Evolutionary conservation across 1,139 yeast genomes (phyloP).

Genomic region (Geotrichum siamense): DNA sequence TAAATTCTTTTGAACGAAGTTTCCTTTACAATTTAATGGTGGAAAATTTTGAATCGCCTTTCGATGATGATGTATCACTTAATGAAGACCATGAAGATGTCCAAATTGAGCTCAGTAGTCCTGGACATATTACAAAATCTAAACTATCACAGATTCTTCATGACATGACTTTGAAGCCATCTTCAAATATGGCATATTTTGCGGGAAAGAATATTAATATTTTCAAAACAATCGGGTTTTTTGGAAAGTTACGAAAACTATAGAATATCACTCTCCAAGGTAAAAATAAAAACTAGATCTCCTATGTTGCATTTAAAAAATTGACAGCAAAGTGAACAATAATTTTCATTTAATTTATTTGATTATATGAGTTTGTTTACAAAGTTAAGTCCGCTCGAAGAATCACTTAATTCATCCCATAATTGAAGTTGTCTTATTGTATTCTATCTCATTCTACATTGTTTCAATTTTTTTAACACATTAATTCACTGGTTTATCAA

Average conservation of each 20-base stretch:
- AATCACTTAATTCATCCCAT: too few species aligned
- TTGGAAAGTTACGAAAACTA: neutral
- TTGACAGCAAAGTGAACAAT: too few species aligned
- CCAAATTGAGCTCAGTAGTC: conserved; percentile 11
- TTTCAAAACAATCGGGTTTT: neutral
- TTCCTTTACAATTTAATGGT: conserved; percentile 16
- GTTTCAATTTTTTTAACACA: too few species aligned
- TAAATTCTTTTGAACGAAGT: conserved; percentile 14
- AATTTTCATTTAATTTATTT: too few species aligned
- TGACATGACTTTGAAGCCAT: neutral
- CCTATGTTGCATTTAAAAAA: too few species aligned
- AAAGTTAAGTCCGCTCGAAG: too few species aligned
- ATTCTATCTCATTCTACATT: too few species aligned
- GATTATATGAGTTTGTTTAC: too few species aligned
- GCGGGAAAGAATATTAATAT: conserved; percentile 1
- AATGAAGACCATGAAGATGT: conserved; percentile 3
- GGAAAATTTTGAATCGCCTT: conserved; percentile 17
- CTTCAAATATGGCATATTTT: neutral
- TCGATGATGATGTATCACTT: conserved; percentile 8
- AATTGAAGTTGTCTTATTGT: too few species aligned
- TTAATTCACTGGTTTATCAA: too few species aligned
- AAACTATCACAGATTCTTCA: conserved; percentile 7
- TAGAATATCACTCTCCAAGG: conserved; percentile 10
- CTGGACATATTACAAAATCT: conserved; percentile 4
- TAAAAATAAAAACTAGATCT: conserved; percentile 8